Evolutionary conservation across 257 asterid species (phyloP), one percentile per base, ranked within the genome.

Genomic region (Rehmannia glutinosa): DNA sequence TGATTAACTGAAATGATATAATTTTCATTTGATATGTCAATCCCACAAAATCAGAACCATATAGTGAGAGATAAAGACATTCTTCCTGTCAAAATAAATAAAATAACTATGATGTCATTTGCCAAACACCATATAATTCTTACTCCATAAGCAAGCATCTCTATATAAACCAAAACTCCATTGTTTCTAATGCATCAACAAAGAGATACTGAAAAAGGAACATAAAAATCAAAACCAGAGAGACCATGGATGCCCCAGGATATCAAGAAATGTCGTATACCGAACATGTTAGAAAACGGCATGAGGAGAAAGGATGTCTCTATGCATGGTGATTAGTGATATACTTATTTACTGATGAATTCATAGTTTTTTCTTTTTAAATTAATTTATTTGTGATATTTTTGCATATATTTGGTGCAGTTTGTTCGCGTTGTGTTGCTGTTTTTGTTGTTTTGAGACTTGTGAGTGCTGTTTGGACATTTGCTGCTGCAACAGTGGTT

Each of bases 401-500:
- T 13, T 38, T 4, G 4, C 4, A 19, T 6, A 45, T 64, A 1
- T 36, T 78, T 62, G 69, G 6, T 51, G 82, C 85, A 80, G 82
- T 35, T 50, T 80, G 63, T 80, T 77, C 53, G 71, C 76, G 15
- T 6, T 68, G 46, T 80, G 80, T 51, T 80, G 85, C 76, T 80
- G 85, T 63, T 80, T 77, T 55, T 77, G 82, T 55, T 80, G 85
- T 56, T 77, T 46, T 10, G 82, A 77, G 68, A 51, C 78, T 5
- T 76, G 82, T 16, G 85, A 80, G 30, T 62, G 80, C 52, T 80
- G 80, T 25, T 49, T 80, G 63, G 78, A 76, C 46, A 69, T 66
- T 20, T 46, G 53, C 62, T 80, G 80, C 76, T 77, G 78, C 62
- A 38, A 47, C 20, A 47, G 80, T 17, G 60, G 1, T 54, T 59